phyloP scores from a whole-genome alignment of 2,329 filamentous ascomycete species.

The Fusarium cicatricum region DNA sequence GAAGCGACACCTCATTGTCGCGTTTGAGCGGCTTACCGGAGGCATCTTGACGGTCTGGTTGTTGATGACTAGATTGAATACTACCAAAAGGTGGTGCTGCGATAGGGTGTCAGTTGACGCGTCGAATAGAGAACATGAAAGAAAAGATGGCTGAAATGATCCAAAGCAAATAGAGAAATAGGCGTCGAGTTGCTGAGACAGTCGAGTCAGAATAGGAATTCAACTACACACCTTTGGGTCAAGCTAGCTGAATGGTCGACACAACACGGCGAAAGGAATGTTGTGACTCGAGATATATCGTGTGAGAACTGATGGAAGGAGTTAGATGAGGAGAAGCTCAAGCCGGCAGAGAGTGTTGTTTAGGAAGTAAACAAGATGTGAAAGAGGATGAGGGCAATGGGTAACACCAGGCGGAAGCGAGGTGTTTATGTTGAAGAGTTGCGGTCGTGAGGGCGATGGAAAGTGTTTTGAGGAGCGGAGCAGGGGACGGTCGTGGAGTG shows the following conservation, averaged over 20 bases:
- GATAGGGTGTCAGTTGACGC: constrained; percentile 37
- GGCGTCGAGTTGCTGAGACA: constrained; percentile 43
- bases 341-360: constrained; percentile 25
- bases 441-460: constrained; percentile 46
- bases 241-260: constrained; percentile 44
- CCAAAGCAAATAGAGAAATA: constrained; percentile 10
- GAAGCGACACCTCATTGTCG: constrained; percentile 8
- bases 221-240: constrained; percentile 47
- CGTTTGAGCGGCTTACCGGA: constrained; percentile 45
- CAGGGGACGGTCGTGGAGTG: constrained; percentile 44
- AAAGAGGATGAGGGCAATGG: constrained; percentile 37
- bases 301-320: constrained; percentile 39
- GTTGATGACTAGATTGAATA: constrained; percentile 34
- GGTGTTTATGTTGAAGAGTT: constrained; percentile 47
- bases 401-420: constrained; percentile 40
- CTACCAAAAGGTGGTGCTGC: constrained; percentile 31
- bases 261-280: constrained; percentile 51
- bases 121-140: constrained; percentile 25
- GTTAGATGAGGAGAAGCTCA: constrained; percentile 41
- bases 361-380: constrained; percentile 37
- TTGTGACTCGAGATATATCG: constrained; percentile 43
- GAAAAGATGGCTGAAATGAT: constrained; percentile 19
- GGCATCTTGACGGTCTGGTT: constrained; percentile 46
- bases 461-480: constrained; percentile 50
- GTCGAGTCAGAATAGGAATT: constrained; percentile 40